Conservation (phyloP, 148 eudicot genomes). For the Bassia scoparia region DNA sequence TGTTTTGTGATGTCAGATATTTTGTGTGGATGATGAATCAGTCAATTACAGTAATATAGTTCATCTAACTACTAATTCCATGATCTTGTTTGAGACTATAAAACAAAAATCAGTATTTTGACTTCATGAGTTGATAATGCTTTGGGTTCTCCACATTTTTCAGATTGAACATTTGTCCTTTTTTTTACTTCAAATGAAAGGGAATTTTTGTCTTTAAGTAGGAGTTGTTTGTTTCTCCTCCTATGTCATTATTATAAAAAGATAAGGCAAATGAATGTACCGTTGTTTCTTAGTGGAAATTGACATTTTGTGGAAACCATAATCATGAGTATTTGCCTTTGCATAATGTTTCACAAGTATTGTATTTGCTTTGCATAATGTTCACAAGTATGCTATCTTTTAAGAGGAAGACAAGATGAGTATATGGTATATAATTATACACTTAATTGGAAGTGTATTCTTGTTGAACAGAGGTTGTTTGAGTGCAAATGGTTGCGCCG, state of each 20-base stretch:
- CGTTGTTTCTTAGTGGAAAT: constrained; percentile 12
- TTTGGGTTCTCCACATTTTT: background rate
- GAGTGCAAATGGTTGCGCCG: background rate
- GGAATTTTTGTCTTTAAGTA: constrained; percentile 3
- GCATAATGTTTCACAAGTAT: no score
- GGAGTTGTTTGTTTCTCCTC: constrained; percentile 1
- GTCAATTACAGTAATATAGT: background rate
- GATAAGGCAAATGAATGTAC: background rate
- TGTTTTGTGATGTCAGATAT: no score
- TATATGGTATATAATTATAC: background rate
- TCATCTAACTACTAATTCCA: background rate
- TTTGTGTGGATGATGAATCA: no score
- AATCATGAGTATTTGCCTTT: no score
- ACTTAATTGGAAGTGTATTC: background rate
- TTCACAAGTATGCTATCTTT: constrained; percentile 4
- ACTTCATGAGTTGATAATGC: background rate
- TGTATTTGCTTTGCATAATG: constrained; percentile 16
- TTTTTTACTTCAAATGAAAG: constrained; percentile 2
- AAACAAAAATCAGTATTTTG: constrained; percentile 3
- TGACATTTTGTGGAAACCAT: background rate
- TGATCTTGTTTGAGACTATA: background rate
- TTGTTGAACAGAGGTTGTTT: background rate
- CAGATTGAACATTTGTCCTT: background rate
- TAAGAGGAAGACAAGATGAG: background rate
- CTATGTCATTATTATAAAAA: background rate